Evolutionary conservation across 306 rosid genomes (phyloP), one percentile per base, ranked within the genome.

Genomic region (Rosa multiflora): DNA sequence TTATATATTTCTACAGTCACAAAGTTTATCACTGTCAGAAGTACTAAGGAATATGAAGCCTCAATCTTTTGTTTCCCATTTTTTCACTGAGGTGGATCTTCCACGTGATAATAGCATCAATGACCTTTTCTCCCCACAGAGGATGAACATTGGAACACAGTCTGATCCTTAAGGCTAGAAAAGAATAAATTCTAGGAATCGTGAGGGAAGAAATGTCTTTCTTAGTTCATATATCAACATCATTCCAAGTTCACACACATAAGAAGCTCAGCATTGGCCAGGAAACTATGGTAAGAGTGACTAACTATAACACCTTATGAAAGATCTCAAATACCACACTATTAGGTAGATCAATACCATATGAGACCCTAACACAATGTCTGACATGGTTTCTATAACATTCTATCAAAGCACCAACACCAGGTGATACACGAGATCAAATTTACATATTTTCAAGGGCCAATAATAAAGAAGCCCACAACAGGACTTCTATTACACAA

Each of bases 321-420:
- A 62, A 62, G 43, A 12, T 73, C 15, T 52, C n/a, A 8, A 39
- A 56, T 18, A 56, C 29, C 23, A 8, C 51, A 74, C 53, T 13
- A 56, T 56, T 55, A 53, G 77, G 49, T 20, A 73, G 12, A 11
- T 73, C 11, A 73, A 73, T 23, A 56, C 63, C 32, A 51, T 51
- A 61, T 51, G 56, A 21, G 6, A 72, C 12, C 32, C 66, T 20
- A 20, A 5, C 5, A 73, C 5, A 51, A 73, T 17, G 42, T 7
- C 53, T 23, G 6, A 23, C 21, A 70, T 23, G 58, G 13, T 42
- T 42, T 67, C 26, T 67, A 2, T 6, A 44, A 67, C 8, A 32
- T 64, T 17, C 40, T 17, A 70, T 44, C 56, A 46, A 23, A 46
- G 58, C 43, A 23, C 48, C 32, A 68, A 68, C 6, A 47, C 44